Evolutionary conservation across 352 stramenopile genomes (phyloP).

Genomic region (Thalassiosira pacifica): DNA sequence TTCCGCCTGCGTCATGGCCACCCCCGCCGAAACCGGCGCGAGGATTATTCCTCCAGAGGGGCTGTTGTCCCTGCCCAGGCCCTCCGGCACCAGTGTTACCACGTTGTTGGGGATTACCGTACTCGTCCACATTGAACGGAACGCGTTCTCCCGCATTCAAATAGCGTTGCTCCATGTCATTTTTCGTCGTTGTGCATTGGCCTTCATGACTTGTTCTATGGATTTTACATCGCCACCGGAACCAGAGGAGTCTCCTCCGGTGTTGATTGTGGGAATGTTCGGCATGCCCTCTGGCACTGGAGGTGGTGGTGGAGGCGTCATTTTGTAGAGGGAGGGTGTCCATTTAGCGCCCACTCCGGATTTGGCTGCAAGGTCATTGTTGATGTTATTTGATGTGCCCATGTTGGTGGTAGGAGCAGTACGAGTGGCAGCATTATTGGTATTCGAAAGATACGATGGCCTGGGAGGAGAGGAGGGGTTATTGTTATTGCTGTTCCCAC

Average conservation of each 20-base stretch:
- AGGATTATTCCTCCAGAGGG: background rate
- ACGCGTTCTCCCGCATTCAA: conserved; percentile 52
- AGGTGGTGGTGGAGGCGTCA: background rate
- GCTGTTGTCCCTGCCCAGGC: conserved; percentile 5
- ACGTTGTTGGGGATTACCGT: conserved; percentile 17
- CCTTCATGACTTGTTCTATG: conserved; percentile 59
- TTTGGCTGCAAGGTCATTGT: background rate
- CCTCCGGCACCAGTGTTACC: background rate
- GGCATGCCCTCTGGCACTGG: background rate
- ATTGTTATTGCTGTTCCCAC: background rate
- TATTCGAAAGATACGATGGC: no score
- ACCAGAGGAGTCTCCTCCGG: background rate
- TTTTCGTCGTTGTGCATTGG: conserved; percentile 39
- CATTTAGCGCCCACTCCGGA: conserved; percentile 3
- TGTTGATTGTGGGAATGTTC: background rate
- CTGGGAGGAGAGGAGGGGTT: background rate
- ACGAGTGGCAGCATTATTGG: background rate
- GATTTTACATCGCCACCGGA: conserved; percentile 10
- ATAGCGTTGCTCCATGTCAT: conserved; percentile 55
- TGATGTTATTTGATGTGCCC: no score
- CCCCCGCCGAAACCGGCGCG: background rate
- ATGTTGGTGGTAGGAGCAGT: no score
- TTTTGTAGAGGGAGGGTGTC: conserved; percentile 23
- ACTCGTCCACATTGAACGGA: conserved; percentile 41
- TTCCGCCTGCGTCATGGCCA: background rate